Conservation (phyloP, 306 rosid species). For the Vigna unguiculata region DNA sequence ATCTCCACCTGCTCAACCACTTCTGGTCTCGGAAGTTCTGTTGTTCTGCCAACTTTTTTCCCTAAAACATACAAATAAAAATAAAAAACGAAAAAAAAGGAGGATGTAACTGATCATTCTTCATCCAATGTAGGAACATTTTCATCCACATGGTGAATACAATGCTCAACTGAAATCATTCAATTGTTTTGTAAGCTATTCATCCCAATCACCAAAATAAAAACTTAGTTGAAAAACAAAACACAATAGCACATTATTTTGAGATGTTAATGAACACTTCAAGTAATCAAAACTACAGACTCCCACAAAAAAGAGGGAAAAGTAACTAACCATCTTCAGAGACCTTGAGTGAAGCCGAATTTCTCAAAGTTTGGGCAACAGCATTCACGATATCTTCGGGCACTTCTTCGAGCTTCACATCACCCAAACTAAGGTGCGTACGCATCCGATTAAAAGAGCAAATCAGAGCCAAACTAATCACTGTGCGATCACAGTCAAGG, state of each 20-base stretch:
- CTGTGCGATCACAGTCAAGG: constrained; percentile 63
- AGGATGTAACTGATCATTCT: neutral
- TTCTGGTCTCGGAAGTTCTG: constrained; percentile 72
- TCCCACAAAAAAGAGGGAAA: neutral
- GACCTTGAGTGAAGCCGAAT: constrained; percentile 62
- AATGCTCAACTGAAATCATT: neutral
- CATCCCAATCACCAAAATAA: too few species aligned
- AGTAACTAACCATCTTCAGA: constrained; percentile 82
- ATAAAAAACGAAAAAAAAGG: neutral
- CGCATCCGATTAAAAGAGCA: constrained; percentile 89
- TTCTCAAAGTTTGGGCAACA: constrained; percentile 75
- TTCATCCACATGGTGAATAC: neutral
- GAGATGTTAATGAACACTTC: neutral
- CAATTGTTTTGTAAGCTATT: too few species aligned
- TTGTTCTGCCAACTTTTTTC: constrained; percentile 66
- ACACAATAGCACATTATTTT: too few species aligned
- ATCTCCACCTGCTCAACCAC: constrained; percentile 82
- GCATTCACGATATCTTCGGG: constrained; percentile 61
- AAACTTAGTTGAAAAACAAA: too few species aligned
- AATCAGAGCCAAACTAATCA: constrained; percentile 78
- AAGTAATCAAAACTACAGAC: neutral
- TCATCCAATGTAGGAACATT: neutral
- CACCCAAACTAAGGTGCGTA: constrained; percentile 71
- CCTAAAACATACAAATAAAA: constrained; percentile 54
- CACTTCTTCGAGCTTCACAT: constrained; percentile 60